These are phyloP conservation scores for Kazachstania sp. DNA, from an alignment of 1,139 yeast species.

Conservation along the genomic window DNA sequence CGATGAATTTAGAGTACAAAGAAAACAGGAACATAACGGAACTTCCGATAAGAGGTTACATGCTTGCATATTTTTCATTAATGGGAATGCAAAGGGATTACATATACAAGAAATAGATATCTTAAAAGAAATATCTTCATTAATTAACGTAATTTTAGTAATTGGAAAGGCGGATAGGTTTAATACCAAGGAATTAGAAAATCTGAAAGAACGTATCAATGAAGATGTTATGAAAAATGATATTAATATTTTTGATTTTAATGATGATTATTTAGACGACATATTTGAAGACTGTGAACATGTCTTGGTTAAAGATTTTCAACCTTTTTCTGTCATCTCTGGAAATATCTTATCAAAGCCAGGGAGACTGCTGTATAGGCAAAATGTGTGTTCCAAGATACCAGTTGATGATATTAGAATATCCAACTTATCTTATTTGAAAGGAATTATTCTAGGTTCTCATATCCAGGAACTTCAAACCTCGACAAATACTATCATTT, in stretches of 20 bases:
- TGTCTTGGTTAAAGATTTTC: conserved; percentile 29
- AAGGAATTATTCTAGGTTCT: conserved; percentile 63
- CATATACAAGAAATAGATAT: conserved; percentile 40
- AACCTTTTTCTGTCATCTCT: conserved; percentile 44
- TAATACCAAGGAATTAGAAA: conserved; percentile 39
- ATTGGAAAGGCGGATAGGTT: conserved; percentile 51
- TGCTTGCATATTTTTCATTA: conserved; percentile 51
- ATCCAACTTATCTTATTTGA: conserved; percentile 58
- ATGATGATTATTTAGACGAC: conserved; percentile 28
- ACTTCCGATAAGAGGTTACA: conserved; percentile 54
- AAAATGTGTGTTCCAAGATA: conserved; percentile 41
- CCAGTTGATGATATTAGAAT: conserved; percentile 45
- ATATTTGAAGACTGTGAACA: conserved; percentile 10
- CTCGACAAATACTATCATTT: conserved; percentile 54
- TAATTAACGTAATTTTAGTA: conserved; percentile 51
- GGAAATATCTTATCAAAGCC: conserved; percentile 31
- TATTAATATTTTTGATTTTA: conserved; percentile 46
- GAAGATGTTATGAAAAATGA: conserved; percentile 38
- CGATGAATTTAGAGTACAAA: conserved; percentile 53
- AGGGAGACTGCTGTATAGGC: conserved; percentile 31
- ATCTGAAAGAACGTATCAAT: conserved; percentile 39
- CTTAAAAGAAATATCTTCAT: conserved; percentile 42
- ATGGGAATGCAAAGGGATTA: conserved; percentile 48
- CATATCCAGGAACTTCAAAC: conserved; percentile 71
- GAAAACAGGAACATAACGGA: conserved; percentile 37